A percentile compares a stretch with the other conserved stretches of the same genome.
These are phyloP conservation scores for Adiantum capillusveneris DNA, from an alignment of 75 land plant species.

Conservation along the genomic window DNA sequence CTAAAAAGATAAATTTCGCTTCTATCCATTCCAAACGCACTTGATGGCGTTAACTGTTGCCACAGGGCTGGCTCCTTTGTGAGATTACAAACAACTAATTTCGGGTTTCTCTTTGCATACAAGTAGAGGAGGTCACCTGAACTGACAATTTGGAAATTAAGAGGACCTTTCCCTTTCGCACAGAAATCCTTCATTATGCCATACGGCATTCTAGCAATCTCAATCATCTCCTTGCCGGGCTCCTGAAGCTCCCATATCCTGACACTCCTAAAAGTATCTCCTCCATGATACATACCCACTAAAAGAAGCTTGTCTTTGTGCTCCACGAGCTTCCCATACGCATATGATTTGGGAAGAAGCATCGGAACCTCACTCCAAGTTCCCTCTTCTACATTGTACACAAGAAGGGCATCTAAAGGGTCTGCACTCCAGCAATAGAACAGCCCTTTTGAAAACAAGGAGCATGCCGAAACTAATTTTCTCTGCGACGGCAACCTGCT, in stretches of 20 bases:
- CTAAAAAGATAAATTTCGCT: background rate
- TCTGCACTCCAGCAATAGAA: constrained; percentile 24
- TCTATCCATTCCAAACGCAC: constrained; percentile 1
- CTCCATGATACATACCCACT: constrained; percentile 14
- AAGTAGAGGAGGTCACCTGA: constrained; percentile 25
- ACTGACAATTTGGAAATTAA: constrained; percentile 15
- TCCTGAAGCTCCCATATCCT: constrained; percentile 23
- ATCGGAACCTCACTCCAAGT: constrained; percentile 22
- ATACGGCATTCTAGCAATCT: constrained; percentile 18
- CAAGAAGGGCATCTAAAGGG: constrained; percentile 18
- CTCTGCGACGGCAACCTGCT: constrained; percentile 12
- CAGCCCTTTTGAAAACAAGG: constrained; percentile 12
- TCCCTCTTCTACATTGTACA: constrained; percentile 13
- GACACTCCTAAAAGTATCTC: constrained; percentile 14
- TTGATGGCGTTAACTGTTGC: constrained; percentile 6
- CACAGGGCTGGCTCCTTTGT: constrained; percentile 12
- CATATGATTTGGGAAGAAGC: constrained; percentile 10
- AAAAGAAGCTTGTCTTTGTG: constrained; percentile 11
- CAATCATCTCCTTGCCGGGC: constrained; percentile 15
- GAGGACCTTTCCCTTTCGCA: constrained; percentile 17
- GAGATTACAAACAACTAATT: constrained; percentile 16
- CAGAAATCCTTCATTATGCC: constrained; percentile 17
- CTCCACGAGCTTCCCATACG: constrained; percentile 23
- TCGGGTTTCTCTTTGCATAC: constrained; percentile 18
- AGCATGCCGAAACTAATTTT: constrained; percentile 19